Base-by-base conservation (phyloP, 345 rosid species). In the Psidium friedrichsthalianum region DNA sequence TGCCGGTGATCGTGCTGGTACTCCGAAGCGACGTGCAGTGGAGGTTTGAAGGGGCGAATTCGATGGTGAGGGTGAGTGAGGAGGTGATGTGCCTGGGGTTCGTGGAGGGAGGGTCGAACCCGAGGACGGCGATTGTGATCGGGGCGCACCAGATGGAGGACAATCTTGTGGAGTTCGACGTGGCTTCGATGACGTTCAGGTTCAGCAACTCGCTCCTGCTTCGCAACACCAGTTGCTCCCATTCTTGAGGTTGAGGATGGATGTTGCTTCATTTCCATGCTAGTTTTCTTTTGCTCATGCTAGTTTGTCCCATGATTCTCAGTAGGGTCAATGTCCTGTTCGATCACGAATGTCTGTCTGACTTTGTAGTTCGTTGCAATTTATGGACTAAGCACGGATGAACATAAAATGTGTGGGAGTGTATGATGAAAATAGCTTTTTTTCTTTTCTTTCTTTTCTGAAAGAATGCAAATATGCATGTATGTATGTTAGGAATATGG, bases 141-240 rank as follows among this genome's bases (percentile, higher is more conserved):
- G 91, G 92, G 24, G 92, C 88, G 42, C 85, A 87, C 58, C 92
- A 90, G 84, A 40, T 91, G 82, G 93, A 90, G 82, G 84, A 92
- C 53, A 89, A 88, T 49, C 80, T 90, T 21, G 32, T 90, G 52
- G 86, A 92, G 86, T 87, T 92, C 27, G 93, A 92, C 86, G 84
- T 90, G 53, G 88, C 84, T 2, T 15, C 85, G 92, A 89, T 89
- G 6, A 86, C 83, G 51, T 88, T 90, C n/a, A 90, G 92, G 6
- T 91, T 91, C 82, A 91, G 89, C 78, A 88, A 89, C 44, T 87
- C 90, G 14, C 88, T 91, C 82, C 87, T 88, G 56, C 82, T 83
- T 27, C 82, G 85, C 15, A 86, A 82, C 52, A 88, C 90, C 3
- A 88, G 88, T 27, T 89, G 93, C 85, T 57, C 92, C 51, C 88